A percentile compares a stretch with the other conserved stretches of the same genome.
phyloP scores from a whole-genome alignment of 1,139 yeast genomes.

The Arxiozyma bovina region DNA sequence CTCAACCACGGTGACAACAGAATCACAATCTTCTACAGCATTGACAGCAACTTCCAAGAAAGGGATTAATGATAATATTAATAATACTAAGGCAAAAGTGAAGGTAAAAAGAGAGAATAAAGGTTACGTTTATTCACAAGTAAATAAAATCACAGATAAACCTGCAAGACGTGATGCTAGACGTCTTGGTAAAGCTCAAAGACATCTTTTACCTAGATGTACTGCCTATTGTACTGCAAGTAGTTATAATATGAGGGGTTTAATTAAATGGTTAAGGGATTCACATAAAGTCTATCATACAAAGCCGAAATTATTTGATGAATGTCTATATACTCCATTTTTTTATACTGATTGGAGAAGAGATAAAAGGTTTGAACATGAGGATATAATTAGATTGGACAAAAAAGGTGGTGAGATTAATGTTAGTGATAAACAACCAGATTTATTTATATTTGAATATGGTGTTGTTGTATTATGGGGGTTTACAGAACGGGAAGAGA shows the following conservation, averaged over 20 bases:
- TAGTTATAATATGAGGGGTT: conserved; percentile 78
- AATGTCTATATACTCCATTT: conserved; percentile 87
- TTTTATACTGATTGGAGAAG: conserved; percentile 72
- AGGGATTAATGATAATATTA: not conserved
- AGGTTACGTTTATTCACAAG: conserved; percentile 62
- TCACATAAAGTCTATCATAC: conserved; percentile 67
- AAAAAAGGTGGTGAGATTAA: conserved; percentile 95
- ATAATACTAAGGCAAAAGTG: not conserved
- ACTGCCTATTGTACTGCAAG: conserved; percentile 96
- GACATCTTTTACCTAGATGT: conserved; percentile 76
- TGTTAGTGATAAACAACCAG: conserved; percentile 61
- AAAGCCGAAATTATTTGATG: conserved; percentile 82
- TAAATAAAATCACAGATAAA: conserved; percentile 75
- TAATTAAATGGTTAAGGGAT: conserved; percentile 77
- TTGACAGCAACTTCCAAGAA: not conserved
- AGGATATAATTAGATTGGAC: conserved; percentile 58
- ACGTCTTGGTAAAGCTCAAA: conserved; percentile 79
- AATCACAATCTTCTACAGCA: not conserved
- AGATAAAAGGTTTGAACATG: conserved; percentile 36
- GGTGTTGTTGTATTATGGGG: conserved; percentile 98
- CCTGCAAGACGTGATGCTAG: conserved; percentile 94
- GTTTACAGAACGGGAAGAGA: conserved; percentile 73
- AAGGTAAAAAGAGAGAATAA: conserved; percentile 29
- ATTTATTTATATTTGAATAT: conserved; percentile 81
- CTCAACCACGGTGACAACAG: not conserved